A percentile compares a stretch with the other conserved stretches of the same genome.
Conservation (phyloP, 768 basidiomycete genomes). For the Tricholoma bakamatsutake region DNA sequence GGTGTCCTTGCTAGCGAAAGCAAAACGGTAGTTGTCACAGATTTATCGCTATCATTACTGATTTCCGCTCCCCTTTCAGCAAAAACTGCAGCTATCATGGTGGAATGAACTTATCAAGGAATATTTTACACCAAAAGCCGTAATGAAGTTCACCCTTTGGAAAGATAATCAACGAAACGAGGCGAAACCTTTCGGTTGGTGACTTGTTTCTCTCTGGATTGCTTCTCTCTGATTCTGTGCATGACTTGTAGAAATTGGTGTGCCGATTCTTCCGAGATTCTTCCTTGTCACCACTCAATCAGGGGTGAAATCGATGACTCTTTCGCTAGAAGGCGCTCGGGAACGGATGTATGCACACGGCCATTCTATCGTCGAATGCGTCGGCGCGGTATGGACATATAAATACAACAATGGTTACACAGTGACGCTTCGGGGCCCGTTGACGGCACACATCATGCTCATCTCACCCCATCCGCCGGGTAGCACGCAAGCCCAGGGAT, state of each 20-base stretch:
- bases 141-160: conserved; percentile 83
- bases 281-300: conserved; percentile 82
- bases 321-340: conserved; percentile 73
- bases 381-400: conserved; percentile 75
- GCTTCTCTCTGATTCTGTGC: conserved; percentile 5
- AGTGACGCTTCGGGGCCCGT: conserved; percentile 68
- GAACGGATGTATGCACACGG: conserved; percentile 48
- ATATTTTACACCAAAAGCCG: conserved; percentile 65
- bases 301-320: conserved; percentile 77
- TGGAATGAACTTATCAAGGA: conserved; percentile 63
- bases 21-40: conserved; percentile 31
- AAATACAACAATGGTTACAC: conserved; percentile 75
- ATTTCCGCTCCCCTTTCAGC: conserved; percentile 1
- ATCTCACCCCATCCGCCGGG: conserved; percentile 25
- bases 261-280: conserved; percentile 76
- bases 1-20: conserved; percentile 53
- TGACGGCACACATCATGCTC: conserved; percentile 58
- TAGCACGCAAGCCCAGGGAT: conserved; percentile 18
- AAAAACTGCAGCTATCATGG: conserved; percentile 62
- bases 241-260: conserved; percentile 58
- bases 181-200: conserved; percentile 79
- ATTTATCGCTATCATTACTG: conserved; percentile 1
- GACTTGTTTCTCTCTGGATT: background rate
- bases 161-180: conserved; percentile 75
- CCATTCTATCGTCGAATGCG: conserved; percentile 62